phyloP scores from a whole-genome alignment of 164 flowering plant genomes.

The Tetracentron sinense region DNA sequence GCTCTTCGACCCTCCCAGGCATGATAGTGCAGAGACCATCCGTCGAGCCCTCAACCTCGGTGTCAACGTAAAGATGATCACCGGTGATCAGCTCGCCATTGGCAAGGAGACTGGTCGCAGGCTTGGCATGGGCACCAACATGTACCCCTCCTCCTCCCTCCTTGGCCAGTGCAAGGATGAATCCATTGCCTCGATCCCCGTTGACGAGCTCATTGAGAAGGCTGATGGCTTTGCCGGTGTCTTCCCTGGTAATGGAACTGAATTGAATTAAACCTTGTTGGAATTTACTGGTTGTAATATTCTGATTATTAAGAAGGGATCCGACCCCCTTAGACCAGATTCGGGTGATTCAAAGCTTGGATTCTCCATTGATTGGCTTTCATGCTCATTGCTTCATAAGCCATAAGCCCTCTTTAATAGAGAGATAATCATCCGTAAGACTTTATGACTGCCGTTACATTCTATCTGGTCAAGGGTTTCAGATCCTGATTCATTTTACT shows the following conservation, averaged over 20 bases:
- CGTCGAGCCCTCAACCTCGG: conserved; percentile 84
- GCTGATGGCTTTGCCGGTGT: conserved; percentile 97
- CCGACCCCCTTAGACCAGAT: no score
- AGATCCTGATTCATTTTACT: no score
- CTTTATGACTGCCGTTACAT: no score
- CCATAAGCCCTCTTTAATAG: no score
- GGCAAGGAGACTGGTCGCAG: conserved; percentile 93
- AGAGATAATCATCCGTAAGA: no score
- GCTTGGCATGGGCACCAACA: conserved; percentile 95
- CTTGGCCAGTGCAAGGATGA: conserved; percentile 67
- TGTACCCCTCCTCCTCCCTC: conserved; percentile 89
- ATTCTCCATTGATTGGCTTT: no score
- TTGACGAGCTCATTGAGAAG: conserved; percentile 82
- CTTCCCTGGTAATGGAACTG: conserved; percentile 63
- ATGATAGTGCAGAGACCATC: conserved; percentile 93
- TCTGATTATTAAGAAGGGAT: no score
- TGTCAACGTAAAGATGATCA: conserved; percentile 91
- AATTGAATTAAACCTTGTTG: not conserved
- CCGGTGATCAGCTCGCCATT: conserved; percentile 91
- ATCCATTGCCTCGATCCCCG: conserved; percentile 54
- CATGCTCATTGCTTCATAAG: no score
- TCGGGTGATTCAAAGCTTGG: no score
- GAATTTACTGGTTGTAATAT: no score
- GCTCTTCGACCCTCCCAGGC: conserved; percentile 89
- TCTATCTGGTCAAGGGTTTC: no score